Base-by-base conservation (phyloP, 371 early-diverging fungal genomes). In the Apophysomyces ossiformis region DNA sequence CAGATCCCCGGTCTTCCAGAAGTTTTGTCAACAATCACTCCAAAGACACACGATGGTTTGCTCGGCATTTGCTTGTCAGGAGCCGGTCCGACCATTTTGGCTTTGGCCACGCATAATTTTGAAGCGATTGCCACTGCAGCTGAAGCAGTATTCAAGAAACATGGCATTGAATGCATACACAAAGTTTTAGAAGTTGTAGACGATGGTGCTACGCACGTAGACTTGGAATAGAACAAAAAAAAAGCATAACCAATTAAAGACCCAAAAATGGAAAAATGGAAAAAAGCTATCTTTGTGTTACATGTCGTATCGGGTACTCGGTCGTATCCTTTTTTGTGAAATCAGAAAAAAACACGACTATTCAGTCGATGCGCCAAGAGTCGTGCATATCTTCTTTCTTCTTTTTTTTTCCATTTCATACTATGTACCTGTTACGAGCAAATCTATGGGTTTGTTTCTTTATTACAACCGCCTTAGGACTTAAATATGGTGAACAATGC, bases 1-100 rank as follows among this genome's bases (percentile, higher is more conserved):
- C 71, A 87, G 88, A 84, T 91, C 58, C 99, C 99, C 16, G 99
- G 99, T 32, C 82, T 99, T 58, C 80, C 92, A n/a, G 87, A 94
- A 65, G 89, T 96, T 69, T 77, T 97, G 47, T 71, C 81, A 15
- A 76, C 78, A 8, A 81, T 97, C 67, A 92, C 89, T 12, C 93
- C 93, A 5, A 82, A 81, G 63, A 87, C 84, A 39, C 75, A 86
- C 26, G 94, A 94, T 2, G 98, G 97, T 7, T 77, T 97, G 15
- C 82, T 96, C 7, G 99, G 99, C 37, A 88, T 95, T 37, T 96
- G 96, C 72, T 77, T 98, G 59, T 92, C 93, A 64, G 99, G 99
- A 44, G 98, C 99, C 9, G 99, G 99, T 2, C 99, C 99, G 12
- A 96, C 96, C 16, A 92, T 97, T 47, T 82, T 98, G 57, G 94